Percentiles rank a stretch among this genome's conserved stretches.
phyloP scores from a whole-genome alignment of 1,284 basidiomycete species.

The Boletus sp. region DNA sequence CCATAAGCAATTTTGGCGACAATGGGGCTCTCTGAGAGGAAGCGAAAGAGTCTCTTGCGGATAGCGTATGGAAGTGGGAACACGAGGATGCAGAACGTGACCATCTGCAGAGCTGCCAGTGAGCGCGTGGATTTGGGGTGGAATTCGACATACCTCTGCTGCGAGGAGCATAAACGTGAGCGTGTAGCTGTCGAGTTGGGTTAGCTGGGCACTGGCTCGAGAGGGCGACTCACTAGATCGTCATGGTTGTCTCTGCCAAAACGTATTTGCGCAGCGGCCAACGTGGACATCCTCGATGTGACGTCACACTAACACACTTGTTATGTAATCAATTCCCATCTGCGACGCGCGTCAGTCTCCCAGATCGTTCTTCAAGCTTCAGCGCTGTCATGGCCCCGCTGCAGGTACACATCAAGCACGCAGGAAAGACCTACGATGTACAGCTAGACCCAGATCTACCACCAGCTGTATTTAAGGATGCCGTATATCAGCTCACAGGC shows the following conservation, averaged over 20 bases:
- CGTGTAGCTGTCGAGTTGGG: constrained; percentile 48
- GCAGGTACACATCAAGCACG: constrained; percentile 84
- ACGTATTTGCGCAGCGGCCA: constrained; percentile 2
- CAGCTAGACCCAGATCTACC: constrained; percentile 67
- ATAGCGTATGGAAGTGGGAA: constrained; percentile 74
- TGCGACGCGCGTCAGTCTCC: constrained; percentile 27
- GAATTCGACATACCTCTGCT: constrained; percentile 47
- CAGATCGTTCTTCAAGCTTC: background rate
- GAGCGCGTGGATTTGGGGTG: background rate
- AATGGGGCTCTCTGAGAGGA: constrained; percentile 66
- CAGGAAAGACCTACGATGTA: constrained; percentile 73
- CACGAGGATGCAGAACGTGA: constrained; percentile 70
- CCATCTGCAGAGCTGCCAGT: constrained; percentile 45
- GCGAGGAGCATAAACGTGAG: constrained; percentile 76
- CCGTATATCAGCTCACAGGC: constrained; percentile 78
- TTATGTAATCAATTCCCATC: background rate
- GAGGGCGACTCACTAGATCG: constrained; percentile 57
- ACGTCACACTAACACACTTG: constrained; percentile 21
- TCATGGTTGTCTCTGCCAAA: constrained; percentile 45
- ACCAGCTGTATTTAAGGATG: constrained; percentile 75
- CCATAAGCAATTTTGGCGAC: constrained; percentile 75
- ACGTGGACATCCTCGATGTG: constrained; percentile 21
- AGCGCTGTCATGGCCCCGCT: constrained; percentile 53
- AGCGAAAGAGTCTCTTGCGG: constrained; percentile 69
- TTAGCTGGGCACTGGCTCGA: background rate